These are phyloP conservation scores for Chrysoporthe austroafricana DNA, from an alignment of 2,329 filamentous ascomycete species.

Conservation along the genomic window DNA sequence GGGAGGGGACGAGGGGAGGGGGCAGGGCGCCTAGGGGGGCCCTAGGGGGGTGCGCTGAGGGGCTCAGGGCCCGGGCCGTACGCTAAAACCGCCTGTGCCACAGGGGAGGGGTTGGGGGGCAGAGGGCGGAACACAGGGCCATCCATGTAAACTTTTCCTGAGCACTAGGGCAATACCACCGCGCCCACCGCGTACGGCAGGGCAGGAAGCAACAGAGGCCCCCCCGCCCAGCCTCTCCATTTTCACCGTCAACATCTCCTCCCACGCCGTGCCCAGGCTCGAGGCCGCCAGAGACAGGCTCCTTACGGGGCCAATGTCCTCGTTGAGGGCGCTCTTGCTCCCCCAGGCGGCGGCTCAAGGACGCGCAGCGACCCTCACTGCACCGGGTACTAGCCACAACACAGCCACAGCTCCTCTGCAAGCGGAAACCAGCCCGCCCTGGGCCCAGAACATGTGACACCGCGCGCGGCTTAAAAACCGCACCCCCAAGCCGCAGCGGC, in stretches of 20 bases:
- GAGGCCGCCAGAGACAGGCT: too few species aligned
- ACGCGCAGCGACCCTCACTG: not conserved
- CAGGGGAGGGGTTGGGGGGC: not conserved
- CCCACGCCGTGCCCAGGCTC: not conserved
- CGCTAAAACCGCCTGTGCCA: slow-evolving; percentile 1
- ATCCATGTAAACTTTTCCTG: not conserved
- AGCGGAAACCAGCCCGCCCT: not conserved
- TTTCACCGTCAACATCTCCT: not conserved
- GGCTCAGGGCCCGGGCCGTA: slow-evolving; percentile 1
- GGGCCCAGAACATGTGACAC: slow-evolving; percentile 8
- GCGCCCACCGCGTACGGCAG: not conserved
- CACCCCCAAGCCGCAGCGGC: not conserved
- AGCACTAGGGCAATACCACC: not conserved
- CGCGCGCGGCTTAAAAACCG: not conserved
- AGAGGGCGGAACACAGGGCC: not conserved
- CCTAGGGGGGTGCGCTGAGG: not conserved
- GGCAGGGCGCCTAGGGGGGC: not conserved
- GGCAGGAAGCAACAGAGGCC: not conserved
- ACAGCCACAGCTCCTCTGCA: slow-evolving; percentile 1
- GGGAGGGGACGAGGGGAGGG: not conserved
- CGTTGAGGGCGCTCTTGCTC: too few species aligned
- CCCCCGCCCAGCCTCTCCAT: not conserved
- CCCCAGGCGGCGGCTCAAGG: too few species aligned
- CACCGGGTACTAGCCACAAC: not conserved
- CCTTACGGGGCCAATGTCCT: too few species aligned